These are phyloP conservation scores for Cucumis melo DNA, from an alignment of 306 rosid species.

Conservation along the genomic window DNA sequence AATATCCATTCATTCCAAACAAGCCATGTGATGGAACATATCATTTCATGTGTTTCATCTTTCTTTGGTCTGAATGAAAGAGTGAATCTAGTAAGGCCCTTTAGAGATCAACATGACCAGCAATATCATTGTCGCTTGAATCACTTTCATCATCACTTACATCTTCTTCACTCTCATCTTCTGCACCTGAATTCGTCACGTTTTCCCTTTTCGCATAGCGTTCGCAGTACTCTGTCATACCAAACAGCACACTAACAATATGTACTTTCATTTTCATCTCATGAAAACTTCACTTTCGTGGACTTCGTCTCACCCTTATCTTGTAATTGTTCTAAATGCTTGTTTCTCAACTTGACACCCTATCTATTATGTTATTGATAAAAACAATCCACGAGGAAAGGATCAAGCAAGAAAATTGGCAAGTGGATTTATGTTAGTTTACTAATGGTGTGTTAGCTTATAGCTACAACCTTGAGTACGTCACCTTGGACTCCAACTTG, in stretches of 20 bases:
- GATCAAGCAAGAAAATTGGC: too few relatives aligned
- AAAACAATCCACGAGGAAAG: too few relatives aligned
- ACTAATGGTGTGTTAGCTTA: too few relatives aligned
- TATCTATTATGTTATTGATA: background rate
- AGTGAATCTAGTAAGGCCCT: background rate
- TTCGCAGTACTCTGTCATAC: slow-evolving; percentile 78
- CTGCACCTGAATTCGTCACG: slow-evolving; percentile 38
- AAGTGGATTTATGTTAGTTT: too few relatives aligned
- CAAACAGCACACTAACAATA: slow-evolving; percentile 5
- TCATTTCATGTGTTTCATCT: background rate
- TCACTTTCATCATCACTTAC: slow-evolving; percentile 63
- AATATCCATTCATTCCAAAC: background rate
- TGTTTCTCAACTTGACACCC: background rate
- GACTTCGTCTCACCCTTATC: background rate
- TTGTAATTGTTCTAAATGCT: background rate
- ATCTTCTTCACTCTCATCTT: slow-evolving; percentile 59
- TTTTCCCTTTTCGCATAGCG: slow-evolving; percentile 77
- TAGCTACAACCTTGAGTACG: too few relatives aligned
- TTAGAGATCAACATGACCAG: slow-evolving; percentile 73
- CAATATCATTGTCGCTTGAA: slow-evolving; percentile 77
- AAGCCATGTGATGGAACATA: background rate
- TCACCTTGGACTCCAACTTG: too few relatives aligned
- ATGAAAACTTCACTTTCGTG: background rate
- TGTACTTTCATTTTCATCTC: background rate
- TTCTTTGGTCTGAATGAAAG: background rate